These are phyloP conservation scores for Sanguinoderma infundibulare DNA, from an alignment of 1,284 basidiomycete genomes.

Conservation along the genomic window DNA sequence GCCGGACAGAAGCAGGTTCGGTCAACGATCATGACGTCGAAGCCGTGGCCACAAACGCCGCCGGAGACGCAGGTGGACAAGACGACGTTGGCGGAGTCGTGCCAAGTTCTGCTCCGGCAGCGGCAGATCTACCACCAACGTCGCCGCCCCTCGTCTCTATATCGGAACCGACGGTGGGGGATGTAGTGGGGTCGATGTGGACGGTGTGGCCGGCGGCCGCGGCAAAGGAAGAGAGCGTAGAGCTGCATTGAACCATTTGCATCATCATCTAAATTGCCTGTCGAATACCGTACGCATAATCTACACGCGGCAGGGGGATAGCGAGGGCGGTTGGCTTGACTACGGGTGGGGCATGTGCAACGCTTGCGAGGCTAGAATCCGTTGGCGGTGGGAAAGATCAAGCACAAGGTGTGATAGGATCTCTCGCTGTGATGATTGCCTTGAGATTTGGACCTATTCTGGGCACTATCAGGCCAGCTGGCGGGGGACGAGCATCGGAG, in stretches of 20 bases:
- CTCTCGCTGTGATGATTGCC: background rate
- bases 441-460: too few species aligned
- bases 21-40: background rate
- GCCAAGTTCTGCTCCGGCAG: background rate
- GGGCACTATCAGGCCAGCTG: background rate
- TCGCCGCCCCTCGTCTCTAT: background rate
- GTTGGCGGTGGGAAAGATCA: conserved; percentile 3
- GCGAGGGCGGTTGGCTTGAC: conserved; percentile 1
- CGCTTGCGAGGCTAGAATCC: conserved; percentile 1
- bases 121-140: background rate
- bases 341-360: background rate
- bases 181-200: background rate
- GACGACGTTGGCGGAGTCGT: background rate
- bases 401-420: conserved; percentile 7
- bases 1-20: background rate
- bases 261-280: too few species aligned
- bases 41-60: background rate
- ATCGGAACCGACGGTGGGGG: background rate
- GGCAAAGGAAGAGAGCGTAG: background rate
- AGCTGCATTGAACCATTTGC: background rate
- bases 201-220: background rate
- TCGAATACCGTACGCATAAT: background rate
- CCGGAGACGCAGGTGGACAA: background rate
- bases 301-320: background rate
- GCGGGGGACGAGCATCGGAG: too few species aligned